These are phyloP conservation scores for Camellia japonica DNA, from an alignment of 148 eudicot genomes.

Conservation along the genomic window DNA sequence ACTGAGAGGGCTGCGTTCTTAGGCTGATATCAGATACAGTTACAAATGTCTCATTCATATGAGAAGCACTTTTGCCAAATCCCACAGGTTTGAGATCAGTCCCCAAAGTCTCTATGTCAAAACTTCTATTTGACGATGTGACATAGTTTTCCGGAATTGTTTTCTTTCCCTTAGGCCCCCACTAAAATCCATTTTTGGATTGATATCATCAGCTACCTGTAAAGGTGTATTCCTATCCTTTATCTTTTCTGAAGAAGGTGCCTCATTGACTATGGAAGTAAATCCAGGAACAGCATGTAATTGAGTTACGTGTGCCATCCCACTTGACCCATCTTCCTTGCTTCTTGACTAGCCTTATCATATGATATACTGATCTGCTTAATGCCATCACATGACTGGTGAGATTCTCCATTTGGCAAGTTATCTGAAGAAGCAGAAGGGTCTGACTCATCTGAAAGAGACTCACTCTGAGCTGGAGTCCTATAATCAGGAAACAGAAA, in stretches of 20 bases:
- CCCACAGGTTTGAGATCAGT: conserved; percentile 27
- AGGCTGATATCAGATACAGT: conserved; percentile 58
- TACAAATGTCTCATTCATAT: conserved; percentile 30
- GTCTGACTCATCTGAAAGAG: conserved; percentile 75
- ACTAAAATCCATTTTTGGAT: conserved; percentile 31
- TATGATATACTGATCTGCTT: conserved; percentile 48
- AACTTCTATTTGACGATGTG: conserved; percentile 31
- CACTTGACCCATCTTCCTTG: conserved; percentile 34
- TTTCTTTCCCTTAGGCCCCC: conserved; percentile 32
- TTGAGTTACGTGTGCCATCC: conserved; percentile 41
- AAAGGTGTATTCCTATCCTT: conserved; percentile 28
- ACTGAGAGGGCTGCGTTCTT: conserved; percentile 55
- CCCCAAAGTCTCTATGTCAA: conserved; percentile 23
- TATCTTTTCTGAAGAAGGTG: conserved; percentile 28
- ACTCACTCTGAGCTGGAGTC: conserved; percentile 83
- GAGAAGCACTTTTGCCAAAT: conserved; percentile 22
- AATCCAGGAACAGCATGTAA: conserved; percentile 57
- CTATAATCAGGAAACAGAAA: conserved; percentile 32
- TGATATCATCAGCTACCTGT: conserved; percentile 35
- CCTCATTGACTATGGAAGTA: conserved; percentile 43
- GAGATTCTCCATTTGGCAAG: conserved; percentile 42
- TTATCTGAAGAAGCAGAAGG: conserved; percentile 68
- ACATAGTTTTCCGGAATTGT: conserved; percentile 31
- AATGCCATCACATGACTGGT: conserved; percentile 38
- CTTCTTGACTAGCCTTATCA: conserved; percentile 52